Evolutionary conservation across 2,329 filamentous ascomycete species (phyloP).

Genomic region (Lecanosticta acicola): DNA sequence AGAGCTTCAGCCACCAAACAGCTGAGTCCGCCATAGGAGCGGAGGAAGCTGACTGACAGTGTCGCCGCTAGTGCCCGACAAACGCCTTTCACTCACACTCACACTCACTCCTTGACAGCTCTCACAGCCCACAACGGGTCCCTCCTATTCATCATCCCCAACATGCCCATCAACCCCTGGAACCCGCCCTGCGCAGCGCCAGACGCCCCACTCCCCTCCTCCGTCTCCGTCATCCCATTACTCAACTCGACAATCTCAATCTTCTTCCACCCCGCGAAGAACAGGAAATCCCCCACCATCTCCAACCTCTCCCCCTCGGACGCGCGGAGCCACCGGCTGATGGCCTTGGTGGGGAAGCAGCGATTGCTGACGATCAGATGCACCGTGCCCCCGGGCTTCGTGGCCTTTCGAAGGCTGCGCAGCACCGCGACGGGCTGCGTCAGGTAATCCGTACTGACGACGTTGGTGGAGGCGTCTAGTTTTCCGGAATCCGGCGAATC

Average conservation of each 20-base stretch:
- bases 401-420: constrained; percentile 35
- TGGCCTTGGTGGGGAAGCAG: constrained; percentile 51
- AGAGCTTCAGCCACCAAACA: too few species aligned
- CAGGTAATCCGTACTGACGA: constrained; percentile 50
- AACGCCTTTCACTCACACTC: neutral
- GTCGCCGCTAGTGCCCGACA: too few species aligned
- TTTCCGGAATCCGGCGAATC: constrained; percentile 12
- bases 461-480: constrained; percentile 47
- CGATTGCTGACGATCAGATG: constrained; percentile 49
- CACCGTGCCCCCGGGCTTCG: constrained; percentile 41
- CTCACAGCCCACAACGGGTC: constrained; percentile 45
- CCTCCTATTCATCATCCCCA: constrained; percentile 29
- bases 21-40: too few species aligned
- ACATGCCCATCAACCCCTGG: constrained; percentile 28
- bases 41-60: too few species aligned
- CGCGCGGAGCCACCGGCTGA: constrained; percentile 44
- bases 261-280: constrained; percentile 47
- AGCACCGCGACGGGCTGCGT: constrained; percentile 44
- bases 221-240: constrained; percentile 31
- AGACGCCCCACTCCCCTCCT: neutral
- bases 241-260: constrained; percentile 51
- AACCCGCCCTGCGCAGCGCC: constrained; percentile 1
- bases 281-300: constrained; percentile 50
- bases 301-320: constrained; percentile 42
- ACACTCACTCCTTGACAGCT: constrained; percentile 26